Base-by-base conservation (phyloP, 129 eudicot species). In the Smallanthus sonchifolius region DNA sequence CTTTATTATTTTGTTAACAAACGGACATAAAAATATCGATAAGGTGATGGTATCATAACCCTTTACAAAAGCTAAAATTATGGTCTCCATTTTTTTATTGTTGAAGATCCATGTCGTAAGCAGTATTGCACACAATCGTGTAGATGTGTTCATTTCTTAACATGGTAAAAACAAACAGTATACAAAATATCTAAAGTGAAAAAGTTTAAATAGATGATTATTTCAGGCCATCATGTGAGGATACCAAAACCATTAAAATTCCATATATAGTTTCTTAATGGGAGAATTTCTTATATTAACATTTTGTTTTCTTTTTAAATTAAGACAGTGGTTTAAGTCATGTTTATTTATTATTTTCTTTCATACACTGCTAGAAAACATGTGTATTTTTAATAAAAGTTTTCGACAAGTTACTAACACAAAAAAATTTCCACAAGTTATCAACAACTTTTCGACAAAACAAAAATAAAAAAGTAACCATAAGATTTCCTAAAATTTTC, bases 161-260 rank as follows among this genome's bases (percentile, higher is more conserved):
- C 66, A 76, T 73, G 68, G 28, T 20, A 75, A 77, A 65, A 75
- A 64, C 76, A 81, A 81, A 57, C 57, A 73, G 78, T 48, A 57
- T 44, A 65, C 59, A 55, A 68, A 82, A 57, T 65, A 73, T 73
- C 69, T 54, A 42, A 67, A 78, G 82, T 51, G 74, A 72, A 68
- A 49, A 55, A 48, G 47, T 75, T 67, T 30, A 39, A 11, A 30
- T 13, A 7, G 47, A 75, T 77, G 81, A 82, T 89, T 80, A 45
- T 74, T 80, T 70, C 73, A 63, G 75, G 75, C 47, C 76, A 79
- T 83, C 81, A 83, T 61, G 81, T 77, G 79, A 69, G 77, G 83
- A 69, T 59, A 64, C 70, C 52, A 78, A 66, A 71, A 72, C 78
- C 73, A 82, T 64, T 75, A 39, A 40, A 62, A 59, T 39, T 73